Evolutionary conservation across 164 flowering plant species (phyloP), one percentile per base, ranked within the genome.

Genomic region (Stephania yunnanensis): DNA sequence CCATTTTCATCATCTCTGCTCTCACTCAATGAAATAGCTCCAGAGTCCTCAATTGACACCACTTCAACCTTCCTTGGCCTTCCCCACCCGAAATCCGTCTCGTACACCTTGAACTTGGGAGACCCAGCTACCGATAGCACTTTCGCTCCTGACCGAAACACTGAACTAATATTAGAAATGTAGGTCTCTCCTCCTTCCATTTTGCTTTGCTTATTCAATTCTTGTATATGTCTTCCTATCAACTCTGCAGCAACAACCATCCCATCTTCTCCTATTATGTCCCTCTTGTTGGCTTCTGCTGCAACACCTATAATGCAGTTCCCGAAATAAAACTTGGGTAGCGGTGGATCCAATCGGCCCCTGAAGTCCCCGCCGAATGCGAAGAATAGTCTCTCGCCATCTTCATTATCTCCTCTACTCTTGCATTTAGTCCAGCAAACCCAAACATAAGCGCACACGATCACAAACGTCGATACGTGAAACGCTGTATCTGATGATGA

Each of bases 41-140:
- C 50, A 17, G 29, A 44, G 0, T 4, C 17, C 46, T 83, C 84
- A 50, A 82, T 73, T 6, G 79, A 76, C 17, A 83, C 36, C 53
- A 67, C 69, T 17, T 85, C 87, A 30, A 77, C 76, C 30, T 83
- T 85, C 61, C 48, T 73, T 1, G 87, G 83, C 74, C 77, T 80
- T 1, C 87, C 87, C 84, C 80, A 81, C 67, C 87, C 87, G 20
- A 85, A 85, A 80, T 85, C 83, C 13, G 76, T 73, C 44, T 72
- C 79, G 46, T 85, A 85, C 4, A 77, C 44, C 7, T 65, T 75
- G 71, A 85, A 19, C 19, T 77, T 85, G 0, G 87, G 87, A 13
- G 86, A 83, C 61, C 86, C 85, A 3, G 71, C 11, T 53, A 77
- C 76, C 12, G 42, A 70, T 13, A 81, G 17, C 11, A 66, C 12